Evolutionary conservation across 495 filamentous ascomycete genomes (phyloP), one percentile per base, ranked within the genome.

Genomic region (Darksidea phi): DNA sequence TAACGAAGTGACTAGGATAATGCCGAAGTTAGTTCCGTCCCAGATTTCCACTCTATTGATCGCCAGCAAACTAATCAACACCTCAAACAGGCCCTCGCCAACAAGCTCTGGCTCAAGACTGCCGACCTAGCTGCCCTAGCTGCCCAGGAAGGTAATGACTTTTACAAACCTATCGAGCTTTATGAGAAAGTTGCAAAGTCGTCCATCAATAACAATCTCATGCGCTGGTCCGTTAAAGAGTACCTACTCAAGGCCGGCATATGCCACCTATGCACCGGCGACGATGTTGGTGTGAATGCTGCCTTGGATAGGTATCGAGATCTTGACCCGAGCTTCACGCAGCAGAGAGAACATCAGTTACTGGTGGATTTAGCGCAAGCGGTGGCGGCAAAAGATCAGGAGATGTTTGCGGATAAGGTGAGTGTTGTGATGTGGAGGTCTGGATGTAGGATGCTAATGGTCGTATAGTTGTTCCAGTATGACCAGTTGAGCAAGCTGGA

Each of bases 221-320:
- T 94, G 90, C 89, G 85, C 67, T 96, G 86, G 82, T 90, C 85
- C 15, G 86, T 96, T 55, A 96, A 96, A 73, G 89, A 95, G 51
- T 95, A 96, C 75, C 87, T 95, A 72, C 77, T 96, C 60, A 95
- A 96, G 78, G 89, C 89, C 0, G 90, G 89, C 37, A 84, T 97
- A 41, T 76, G 69, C 58, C 67, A 69, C 12, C 63, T 73, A 21
- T 68, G 62, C 47, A 71, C 67, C 8, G 67, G 82, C 74, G 91
- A 96, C 69, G 74, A 86, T 61, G 86, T 96, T 45, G 87, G 82
- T 20, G 78, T 84, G 6, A 86, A 85, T 66, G 85, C 88, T 32
- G 91, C 90, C 24, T 74, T 96, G 20, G 85, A 93, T 67, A 82
- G 76, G 59, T 96, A 95, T 75, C 81, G 82, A 28, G 90, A 96